Percentiles rank a stretch among this genome's conserved stretches.
Conservation (phyloP, 768 basidiomycete species). For the Lentinula boryana region DNA sequence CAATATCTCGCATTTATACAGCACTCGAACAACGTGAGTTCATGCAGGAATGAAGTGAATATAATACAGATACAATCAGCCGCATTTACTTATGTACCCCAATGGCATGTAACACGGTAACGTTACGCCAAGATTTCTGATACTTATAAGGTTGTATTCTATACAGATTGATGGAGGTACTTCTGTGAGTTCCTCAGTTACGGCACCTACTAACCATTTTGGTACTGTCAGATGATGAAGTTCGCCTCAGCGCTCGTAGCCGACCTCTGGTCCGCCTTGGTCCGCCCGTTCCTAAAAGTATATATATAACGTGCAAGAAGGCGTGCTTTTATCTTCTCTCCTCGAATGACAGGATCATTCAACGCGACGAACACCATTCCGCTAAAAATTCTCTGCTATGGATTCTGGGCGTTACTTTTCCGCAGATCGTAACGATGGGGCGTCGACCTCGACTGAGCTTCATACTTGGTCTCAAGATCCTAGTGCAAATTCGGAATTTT, state of each 20-base stretch:
- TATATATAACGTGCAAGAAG: background rate
- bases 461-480: background rate
- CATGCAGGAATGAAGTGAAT: too few species aligned
- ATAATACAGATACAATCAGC: background rate
- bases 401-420: background rate
- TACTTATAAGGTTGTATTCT: background rate
- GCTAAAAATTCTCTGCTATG: background rate
- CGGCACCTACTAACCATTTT: conserved; percentile 1
- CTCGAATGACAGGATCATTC: conserved; percentile 5
- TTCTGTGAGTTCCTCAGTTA: background rate
- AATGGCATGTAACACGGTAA: background rate
- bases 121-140: background rate
- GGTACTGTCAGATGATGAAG: conserved; percentile 5
- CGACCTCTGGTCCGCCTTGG: background rate
- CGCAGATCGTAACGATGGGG: background rate
- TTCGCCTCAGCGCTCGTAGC: background rate
- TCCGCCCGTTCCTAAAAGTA: background rate
- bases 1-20: background rate
- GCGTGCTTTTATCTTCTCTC: background rate
- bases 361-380: background rate
- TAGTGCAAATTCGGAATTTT: background rate
- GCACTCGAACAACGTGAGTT: background rate
- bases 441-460: background rate
- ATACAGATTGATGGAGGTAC: background rate
- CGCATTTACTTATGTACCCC: background rate